phyloP scores from a whole-genome alignment of 2,329 filamentous ascomycete species.

The Fragosphaeria purpurea region DNA sequence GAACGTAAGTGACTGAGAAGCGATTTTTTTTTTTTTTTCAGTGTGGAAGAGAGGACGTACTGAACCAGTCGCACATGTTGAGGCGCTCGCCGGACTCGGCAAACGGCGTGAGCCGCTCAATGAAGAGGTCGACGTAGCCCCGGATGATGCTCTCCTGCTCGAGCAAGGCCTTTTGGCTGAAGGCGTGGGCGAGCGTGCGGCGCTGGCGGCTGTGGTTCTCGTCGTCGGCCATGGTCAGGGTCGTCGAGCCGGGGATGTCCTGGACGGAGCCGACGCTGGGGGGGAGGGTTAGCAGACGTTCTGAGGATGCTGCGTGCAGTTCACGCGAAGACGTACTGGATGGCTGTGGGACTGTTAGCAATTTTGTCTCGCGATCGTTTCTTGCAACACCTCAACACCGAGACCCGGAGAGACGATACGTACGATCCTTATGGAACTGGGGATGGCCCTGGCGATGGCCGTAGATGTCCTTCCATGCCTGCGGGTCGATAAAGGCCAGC shows the following conservation, averaged over 20 bases:
- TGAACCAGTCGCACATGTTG: slow-evolving; percentile 12
- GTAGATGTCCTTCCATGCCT: slow-evolving; percentile 29
- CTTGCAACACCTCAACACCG: no score
- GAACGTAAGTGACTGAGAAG: not conserved
- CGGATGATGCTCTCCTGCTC: slow-evolving; percentile 31
- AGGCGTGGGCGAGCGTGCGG: slow-evolving; percentile 28
- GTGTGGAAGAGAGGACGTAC: not conserved
- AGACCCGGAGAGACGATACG: slow-evolving; percentile 1
- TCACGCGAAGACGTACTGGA: no score
- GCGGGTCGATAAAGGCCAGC: slow-evolving; percentile 31
- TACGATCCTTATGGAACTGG: slow-evolving; percentile 12
- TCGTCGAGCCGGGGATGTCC: slow-evolving; percentile 23
- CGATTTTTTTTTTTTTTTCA: no score
- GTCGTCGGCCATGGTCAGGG: slow-evolving; percentile 22
- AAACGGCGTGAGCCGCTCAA: slow-evolving; percentile 17
- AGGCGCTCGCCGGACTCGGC: slow-evolving; percentile 6
- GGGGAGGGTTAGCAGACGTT: no score
- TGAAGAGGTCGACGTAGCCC: slow-evolving; percentile 26
- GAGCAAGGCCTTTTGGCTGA: slow-evolving; percentile 28
- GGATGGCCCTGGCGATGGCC: slow-evolving; percentile 22
- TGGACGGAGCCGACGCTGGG: slow-evolving; percentile 18
- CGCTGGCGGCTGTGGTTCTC: slow-evolving; percentile 22
- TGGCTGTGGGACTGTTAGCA: no score
- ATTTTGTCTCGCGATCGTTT: no score
- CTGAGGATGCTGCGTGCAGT: no score